These are phyloP conservation scores for Salix brachista DNA, from an alignment of 345 rosid species.

Conservation along the genomic window DNA sequence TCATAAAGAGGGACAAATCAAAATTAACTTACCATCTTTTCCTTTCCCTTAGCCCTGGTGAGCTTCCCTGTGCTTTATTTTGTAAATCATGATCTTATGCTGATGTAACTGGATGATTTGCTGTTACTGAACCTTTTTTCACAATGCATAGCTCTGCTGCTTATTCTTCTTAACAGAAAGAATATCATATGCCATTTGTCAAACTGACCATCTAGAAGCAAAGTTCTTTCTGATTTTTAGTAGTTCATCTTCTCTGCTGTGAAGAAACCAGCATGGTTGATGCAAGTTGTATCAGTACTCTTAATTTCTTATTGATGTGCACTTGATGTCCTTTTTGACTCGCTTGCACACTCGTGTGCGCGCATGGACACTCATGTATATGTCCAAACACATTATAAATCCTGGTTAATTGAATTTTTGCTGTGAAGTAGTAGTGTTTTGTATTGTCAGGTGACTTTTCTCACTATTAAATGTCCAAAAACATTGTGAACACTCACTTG, in stretches of 20 bases:
- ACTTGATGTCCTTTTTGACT: background rate
- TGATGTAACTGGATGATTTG: background rate
- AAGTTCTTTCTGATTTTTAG: background rate
- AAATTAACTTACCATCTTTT: constrained; percentile 82
- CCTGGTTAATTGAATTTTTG: background rate
- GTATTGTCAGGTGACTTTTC: background rate
- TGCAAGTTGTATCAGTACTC: background rate
- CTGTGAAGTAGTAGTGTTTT: background rate
- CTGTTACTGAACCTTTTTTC: background rate
- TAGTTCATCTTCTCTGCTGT: background rate
- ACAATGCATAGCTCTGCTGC: too few relatives aligned
- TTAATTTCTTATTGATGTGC: background rate
- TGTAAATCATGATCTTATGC: background rate
- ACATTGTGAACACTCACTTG: too few relatives aligned
- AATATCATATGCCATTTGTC: background rate
- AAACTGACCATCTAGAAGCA: background rate
- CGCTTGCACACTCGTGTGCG: background rate
- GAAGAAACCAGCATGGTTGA: background rate
- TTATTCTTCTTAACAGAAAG: background rate
- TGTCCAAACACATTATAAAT: background rate
- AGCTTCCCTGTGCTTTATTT: constrained; percentile 15
- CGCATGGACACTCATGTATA: background rate
- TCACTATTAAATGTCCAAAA: background rate
- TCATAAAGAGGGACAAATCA: constrained; percentile 87
- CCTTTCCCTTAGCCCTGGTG: constrained; percentile 92